Conservation (phyloP, 176 grass and related monocot species). For the Carex parvula region DNA sequence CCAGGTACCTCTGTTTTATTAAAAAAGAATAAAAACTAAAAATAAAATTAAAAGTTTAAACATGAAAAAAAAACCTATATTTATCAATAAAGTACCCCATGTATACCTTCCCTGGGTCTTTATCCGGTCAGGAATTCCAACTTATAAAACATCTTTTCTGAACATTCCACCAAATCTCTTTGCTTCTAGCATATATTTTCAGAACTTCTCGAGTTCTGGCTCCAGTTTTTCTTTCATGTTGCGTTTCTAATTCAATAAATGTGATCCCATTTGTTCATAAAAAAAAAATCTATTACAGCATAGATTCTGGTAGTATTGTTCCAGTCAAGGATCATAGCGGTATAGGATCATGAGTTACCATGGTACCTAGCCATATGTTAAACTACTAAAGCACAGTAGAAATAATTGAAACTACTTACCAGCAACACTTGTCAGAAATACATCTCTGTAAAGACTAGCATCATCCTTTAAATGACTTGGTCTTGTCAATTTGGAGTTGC, state of each 20-base stretch:
- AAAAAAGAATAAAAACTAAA: neutral
- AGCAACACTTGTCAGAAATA: slow-evolving; percentile 65
- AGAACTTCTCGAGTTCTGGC: neutral
- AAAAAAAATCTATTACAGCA: neutral
- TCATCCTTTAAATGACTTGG: slow-evolving; percentile 26
- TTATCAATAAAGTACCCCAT: neutral
- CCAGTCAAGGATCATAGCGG: neutral
- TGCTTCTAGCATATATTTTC: neutral
- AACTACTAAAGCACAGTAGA: neutral
- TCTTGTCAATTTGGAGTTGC: slow-evolving; percentile 19
- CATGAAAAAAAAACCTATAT: neutral
- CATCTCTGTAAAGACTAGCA: slow-evolving; percentile 58
- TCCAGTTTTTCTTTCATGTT: neutral
- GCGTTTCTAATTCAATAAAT: neutral
- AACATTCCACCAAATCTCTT: neutral
- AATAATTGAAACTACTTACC: slow-evolving; percentile 34
- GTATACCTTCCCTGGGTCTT: neutral
- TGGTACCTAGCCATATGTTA: neutral
- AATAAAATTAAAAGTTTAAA: slow-evolving; percentile 10
- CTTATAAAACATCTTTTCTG: neutral
- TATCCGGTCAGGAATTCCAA: neutral
- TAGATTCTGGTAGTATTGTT: neutral
- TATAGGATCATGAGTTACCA: neutral
- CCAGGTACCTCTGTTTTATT: slow-evolving; percentile 56
- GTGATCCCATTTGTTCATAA: neutral